A percentile compares a stretch with the other conserved stretches of the same genome.
Conservation (phyloP, 2,329 filamentous ascomycete species). For the Thermochaetoides dissita region DNA sequence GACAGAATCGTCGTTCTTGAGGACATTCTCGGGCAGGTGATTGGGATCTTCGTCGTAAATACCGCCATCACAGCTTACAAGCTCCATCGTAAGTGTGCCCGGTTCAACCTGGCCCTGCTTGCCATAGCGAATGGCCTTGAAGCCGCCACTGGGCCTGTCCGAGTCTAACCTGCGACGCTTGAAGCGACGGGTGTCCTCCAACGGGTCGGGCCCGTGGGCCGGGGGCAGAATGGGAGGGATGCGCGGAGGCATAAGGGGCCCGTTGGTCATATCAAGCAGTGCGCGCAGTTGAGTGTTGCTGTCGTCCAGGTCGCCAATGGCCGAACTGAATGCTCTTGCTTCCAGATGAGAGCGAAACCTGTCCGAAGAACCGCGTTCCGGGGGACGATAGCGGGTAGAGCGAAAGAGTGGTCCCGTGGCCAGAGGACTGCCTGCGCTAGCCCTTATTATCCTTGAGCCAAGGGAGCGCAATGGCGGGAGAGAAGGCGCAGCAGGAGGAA, state of each 20-base stretch:
- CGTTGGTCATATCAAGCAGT: constrained; percentile 24
- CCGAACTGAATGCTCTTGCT: constrained; percentile 10
- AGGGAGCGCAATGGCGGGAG: constrained; percentile 26
- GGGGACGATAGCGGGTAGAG: constrained; percentile 13
- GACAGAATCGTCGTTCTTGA: constrained; percentile 68
- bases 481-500: constrained; percentile 14
- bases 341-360: constrained; percentile 13
- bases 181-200: constrained; percentile 36
- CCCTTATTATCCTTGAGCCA: constrained; percentile 12
- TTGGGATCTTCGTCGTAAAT: constrained; percentile 47
- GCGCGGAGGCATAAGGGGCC: constrained; percentile 16
- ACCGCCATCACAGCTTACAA: constrained; percentile 80
- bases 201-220: constrained; percentile 24
- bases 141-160: constrained; percentile 37
- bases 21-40: constrained; percentile 65
- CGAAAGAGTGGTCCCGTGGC: too few relatives aligned
- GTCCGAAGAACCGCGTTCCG: constrained; percentile 17
- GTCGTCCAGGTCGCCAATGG: constrained; percentile 26
- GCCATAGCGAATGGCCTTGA: constrained; percentile 61
- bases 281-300: constrained; percentile 30
- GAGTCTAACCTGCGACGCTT: constrained; percentile 61
- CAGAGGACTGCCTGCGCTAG: too few relatives aligned
- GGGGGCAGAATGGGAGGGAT: constrained; percentile 23
- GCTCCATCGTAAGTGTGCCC: constrained; percentile 70
- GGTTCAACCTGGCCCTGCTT: constrained; percentile 77